Percentiles rank a stretch among this genome's conserved stretches.
Evolutionary conservation across 768 basidiomycete genomes (phyloP).

Genomic region (Kondoa subrosea): DNA sequence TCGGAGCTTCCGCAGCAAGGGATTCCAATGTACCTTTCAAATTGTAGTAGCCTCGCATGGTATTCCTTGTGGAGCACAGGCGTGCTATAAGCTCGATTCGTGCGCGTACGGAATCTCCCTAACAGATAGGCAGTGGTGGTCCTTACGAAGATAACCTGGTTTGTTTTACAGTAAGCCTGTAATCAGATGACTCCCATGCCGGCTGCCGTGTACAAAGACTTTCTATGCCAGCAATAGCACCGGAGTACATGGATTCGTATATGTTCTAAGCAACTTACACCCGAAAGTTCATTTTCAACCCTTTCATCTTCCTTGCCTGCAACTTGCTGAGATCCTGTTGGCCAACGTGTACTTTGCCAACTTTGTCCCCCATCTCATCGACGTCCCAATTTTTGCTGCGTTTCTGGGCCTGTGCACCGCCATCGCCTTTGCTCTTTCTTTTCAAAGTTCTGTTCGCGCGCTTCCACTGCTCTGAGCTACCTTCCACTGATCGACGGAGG

Average conservation of each 20-base stretch:
- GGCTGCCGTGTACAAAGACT: no score
- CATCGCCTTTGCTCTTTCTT: conserved; percentile 70
- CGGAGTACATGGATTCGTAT: no score
- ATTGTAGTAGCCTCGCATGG: conserved; percentile 13
- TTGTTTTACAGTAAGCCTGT: no score
- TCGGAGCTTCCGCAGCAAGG: no score
- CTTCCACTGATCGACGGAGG: conserved; percentile 53
- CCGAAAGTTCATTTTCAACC: conserved; percentile 49
- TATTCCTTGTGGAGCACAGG: no score
- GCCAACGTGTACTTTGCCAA: conserved; percentile 72
- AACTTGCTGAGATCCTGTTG: conserved; percentile 73
- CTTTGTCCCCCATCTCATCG: conserved; percentile 93
- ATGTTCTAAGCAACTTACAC: no score
- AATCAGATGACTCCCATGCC: no score
- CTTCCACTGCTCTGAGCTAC: conserved; percentile 65
- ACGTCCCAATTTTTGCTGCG: conserved; percentile 77
- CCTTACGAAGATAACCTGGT: no score
- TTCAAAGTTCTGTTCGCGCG: conserved; percentile 68
- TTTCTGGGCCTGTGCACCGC: conserved; percentile 63
- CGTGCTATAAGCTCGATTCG: no score
- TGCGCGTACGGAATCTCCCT: no score
- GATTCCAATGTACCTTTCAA: conserved; percentile 9
- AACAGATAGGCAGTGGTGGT: no score
- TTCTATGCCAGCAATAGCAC: no score
- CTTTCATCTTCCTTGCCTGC: conserved; percentile 95